Conservation (phyloP, 2,329 filamentous ascomycete species). For the Beauveria sp. region DNA sequence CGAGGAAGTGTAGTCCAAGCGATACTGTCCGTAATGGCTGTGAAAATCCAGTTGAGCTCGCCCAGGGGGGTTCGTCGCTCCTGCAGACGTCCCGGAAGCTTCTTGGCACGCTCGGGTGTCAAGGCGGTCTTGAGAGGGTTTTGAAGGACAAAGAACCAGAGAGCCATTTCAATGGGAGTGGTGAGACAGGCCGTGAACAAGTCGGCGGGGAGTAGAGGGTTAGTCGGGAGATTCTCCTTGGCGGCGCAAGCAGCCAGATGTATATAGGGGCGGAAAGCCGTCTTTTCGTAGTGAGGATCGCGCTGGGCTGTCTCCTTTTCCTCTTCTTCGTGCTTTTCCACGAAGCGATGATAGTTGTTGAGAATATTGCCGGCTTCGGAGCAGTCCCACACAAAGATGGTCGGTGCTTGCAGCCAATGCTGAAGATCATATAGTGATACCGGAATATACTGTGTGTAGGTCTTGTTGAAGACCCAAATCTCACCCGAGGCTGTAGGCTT, state of each 20-base stretch:
- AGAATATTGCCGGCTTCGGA: constrained; percentile 95
- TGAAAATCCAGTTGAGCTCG: constrained; percentile 99
- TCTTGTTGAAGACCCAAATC: constrained; percentile 99
- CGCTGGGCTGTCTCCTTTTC: constrained; percentile 68
- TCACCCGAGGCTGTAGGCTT: constrained; percentile 93
- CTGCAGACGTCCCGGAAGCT: constrained; percentile 83
- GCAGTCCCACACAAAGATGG: constrained; percentile 96
- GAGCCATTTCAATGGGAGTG: constrained; percentile 93
- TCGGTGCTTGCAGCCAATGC: constrained; percentile 90
- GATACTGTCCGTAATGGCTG: constrained; percentile 96
- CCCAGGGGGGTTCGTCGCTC: constrained; percentile 89
- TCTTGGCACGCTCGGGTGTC: constrained; percentile 74
- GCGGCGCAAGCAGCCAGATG: constrained; percentile 87
- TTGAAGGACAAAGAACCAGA: constrained; percentile 93
- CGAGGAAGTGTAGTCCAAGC: constrained; percentile 94
- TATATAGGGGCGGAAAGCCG: constrained; percentile 62
- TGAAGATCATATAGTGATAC: constrained; percentile 93
- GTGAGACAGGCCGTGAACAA: constrained; percentile 94
- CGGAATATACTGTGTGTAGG: constrained; percentile 97
- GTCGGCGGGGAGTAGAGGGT: constrained; percentile 86
- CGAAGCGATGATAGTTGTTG: constrained; percentile 87
- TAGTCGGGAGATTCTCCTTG: constrained; percentile 89
- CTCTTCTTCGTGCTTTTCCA: constrained; percentile 89
- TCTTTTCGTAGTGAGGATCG: constrained; percentile 79
- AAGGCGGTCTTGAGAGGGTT: constrained; percentile 67